A percentile compares a stretch with the other conserved stretches of the same genome.
phyloP scores from a whole-genome alignment of 768 basidiomycete species.

The Amanita muscaria region DNA sequence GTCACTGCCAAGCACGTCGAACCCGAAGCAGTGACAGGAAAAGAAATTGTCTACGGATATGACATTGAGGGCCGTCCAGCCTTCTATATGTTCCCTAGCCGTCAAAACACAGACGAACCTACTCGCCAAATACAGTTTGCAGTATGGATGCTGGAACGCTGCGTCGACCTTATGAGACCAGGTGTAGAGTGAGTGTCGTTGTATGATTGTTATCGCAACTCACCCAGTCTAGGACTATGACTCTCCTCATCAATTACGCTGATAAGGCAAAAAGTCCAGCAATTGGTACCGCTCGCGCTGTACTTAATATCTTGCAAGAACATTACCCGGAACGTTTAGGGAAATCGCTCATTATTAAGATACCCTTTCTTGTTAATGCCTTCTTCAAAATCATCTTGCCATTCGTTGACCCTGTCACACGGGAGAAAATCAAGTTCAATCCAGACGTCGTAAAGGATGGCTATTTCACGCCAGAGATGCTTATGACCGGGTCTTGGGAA shows the following conservation, averaged over 20 bases:
- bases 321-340: conserved; percentile 88
- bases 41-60: conserved; percentile 71
- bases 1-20: conserved; percentile 58
- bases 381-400: conserved; percentile 76
- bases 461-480: conserved; percentile 59
- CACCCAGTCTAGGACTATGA: conserved; percentile 66
- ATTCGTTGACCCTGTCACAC: conserved; percentile 78
- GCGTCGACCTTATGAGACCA: conserved; percentile 68
- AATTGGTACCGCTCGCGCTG: conserved; percentile 32
- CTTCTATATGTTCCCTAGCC: conserved; percentile 57
- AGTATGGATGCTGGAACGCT: conserved; percentile 72
- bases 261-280: conserved; percentile 57
- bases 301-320: conserved; percentile 61
- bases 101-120: conserved; percentile 71
- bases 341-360: conserved; percentile 60
- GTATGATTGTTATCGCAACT: not conserved
- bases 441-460: conserved; percentile 56
- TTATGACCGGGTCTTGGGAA: conserved; percentile 64
- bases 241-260: conserved; percentile 70
- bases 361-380: conserved; percentile 68
- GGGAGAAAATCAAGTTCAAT: conserved; percentile 69
- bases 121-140: conserved; percentile 62
- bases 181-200: conserved; percentile 61
- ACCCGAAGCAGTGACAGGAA: conserved; percentile 78
- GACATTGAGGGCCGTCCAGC: conserved; percentile 58